These are phyloP conservation scores for Endothia cerciana DNA, from an alignment of 2,329 filamentous ascomycete species.

Conservation along the genomic window DNA sequence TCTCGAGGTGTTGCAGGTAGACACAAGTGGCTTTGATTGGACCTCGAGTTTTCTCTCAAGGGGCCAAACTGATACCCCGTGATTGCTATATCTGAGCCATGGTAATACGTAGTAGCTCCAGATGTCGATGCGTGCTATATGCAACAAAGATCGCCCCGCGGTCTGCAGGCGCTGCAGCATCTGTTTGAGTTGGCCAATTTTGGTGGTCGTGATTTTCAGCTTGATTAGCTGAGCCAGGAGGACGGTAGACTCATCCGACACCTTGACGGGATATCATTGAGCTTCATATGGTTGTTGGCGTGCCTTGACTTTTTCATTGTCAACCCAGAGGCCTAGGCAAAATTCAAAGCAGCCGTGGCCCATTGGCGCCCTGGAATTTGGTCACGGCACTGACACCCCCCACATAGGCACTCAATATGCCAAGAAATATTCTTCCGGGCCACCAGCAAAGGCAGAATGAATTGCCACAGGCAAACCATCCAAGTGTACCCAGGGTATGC, in stretches of 20 bases:
- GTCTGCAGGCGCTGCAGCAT: neutral
- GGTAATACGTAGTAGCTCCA: neutral
- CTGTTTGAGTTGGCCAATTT: constrained; percentile 3
- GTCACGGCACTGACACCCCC: too few relatives aligned
- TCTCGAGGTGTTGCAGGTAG: constrained; percentile 1
- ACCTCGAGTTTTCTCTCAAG: neutral
- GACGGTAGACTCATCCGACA: neutral
- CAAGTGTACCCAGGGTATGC: neutral
- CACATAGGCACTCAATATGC: constrained; percentile 22
- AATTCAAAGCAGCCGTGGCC: too few relatives aligned
- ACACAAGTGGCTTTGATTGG: constrained; percentile 1
- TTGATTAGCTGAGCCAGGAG: neutral
- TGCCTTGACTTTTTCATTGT: too few relatives aligned
- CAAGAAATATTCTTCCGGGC: constrained; percentile 14
- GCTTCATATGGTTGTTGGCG: neutral
- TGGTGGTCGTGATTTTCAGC: neutral
- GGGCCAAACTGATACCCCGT: constrained; percentile 6
- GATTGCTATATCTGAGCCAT: constrained; percentile 2
- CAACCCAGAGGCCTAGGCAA: too few relatives aligned
- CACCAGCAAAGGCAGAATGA: neutral
- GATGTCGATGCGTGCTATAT: neutral
- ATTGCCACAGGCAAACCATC: constrained; percentile 1
- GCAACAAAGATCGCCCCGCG: neutral
- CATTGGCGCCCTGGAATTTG: too few relatives aligned
- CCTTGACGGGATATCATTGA: neutral